phyloP scores from a whole-genome alignment of 31 red algal species.

The Porphyra umbilicalis region DNA sequence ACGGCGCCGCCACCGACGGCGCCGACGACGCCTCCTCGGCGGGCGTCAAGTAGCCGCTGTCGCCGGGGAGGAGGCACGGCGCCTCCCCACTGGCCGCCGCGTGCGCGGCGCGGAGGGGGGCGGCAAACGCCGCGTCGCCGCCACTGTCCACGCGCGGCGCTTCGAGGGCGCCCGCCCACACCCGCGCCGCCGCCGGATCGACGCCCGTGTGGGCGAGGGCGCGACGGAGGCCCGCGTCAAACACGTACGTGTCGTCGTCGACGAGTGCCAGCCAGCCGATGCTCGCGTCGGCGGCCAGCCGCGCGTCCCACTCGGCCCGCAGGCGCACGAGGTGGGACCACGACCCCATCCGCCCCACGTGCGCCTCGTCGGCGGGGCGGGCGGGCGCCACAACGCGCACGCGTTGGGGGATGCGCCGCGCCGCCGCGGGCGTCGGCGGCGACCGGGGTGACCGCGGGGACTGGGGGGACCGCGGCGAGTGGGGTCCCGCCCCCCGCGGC shows the following conservation, averaged over 20 bases:
- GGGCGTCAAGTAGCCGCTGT: background rate
- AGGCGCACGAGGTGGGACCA: conserved; percentile 81
- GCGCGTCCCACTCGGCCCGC: conserved; percentile 49
- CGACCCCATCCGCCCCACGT: conserved; percentile 45
- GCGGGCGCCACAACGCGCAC: conserved; percentile 56
- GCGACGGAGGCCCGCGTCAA: conserved; percentile 38
- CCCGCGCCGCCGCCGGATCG: conserved; percentile 11
- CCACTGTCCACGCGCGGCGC: conserved; percentile 78
- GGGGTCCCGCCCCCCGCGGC: conserved; percentile 11
- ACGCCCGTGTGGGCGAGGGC: conserved; percentile 23
- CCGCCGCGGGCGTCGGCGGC: background rate
- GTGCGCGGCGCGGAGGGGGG: conserved; percentile 12
- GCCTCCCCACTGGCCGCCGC: background rate
- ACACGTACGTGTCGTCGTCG: conserved; percentile 82
- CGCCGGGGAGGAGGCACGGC: background rate
- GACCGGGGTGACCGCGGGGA: background rate
- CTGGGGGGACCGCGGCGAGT: background rate
- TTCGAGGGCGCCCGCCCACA: conserved; percentile 68
- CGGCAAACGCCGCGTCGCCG: conserved; percentile 46
- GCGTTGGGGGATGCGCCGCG: background rate
- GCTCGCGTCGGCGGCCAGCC: conserved; percentile 25
- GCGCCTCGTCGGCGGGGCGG: conserved; percentile 30
- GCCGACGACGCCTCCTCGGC: background rate
- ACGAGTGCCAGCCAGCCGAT: conserved; percentile 77
- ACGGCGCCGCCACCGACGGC: conserved; percentile 8